Evolutionary conservation across 768 basidiomycete species (phyloP).

Genomic region (Leccinum variicolor): DNA sequence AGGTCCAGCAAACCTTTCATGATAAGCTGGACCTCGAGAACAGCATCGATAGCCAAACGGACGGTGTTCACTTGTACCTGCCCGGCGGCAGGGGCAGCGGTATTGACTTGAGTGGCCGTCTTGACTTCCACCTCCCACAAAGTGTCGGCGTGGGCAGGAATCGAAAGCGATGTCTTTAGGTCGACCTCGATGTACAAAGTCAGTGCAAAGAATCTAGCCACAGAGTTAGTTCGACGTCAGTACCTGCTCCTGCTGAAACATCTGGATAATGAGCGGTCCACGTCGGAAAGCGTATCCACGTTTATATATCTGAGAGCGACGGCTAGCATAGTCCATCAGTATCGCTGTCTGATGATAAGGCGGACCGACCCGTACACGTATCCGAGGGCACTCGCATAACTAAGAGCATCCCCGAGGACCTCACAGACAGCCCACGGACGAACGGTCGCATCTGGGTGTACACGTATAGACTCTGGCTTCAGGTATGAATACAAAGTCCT

Average conservation of each 20-base stretch:
- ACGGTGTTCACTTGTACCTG: conserved; percentile 64
- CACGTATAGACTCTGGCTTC: conserved; percentile 80
- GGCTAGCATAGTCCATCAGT: conserved; percentile 34
- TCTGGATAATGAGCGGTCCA: conserved; percentile 67
- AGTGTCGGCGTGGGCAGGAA: conserved; percentile 74
- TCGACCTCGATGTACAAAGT: conserved; percentile 50
- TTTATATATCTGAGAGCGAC: conserved; percentile 77
- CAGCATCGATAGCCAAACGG: conserved; percentile 65
- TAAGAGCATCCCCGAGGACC: conserved; percentile 74
- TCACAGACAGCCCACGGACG: conserved; percentile 81
- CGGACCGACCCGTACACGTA: conserved; percentile 50
- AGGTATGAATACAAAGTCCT: conserved; percentile 80
- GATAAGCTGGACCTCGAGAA: conserved; percentile 74
- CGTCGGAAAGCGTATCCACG: conserved; percentile 74
- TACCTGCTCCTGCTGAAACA: conserved; percentile 86
- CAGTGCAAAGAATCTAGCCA: conserved; percentile 1
- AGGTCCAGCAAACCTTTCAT: conserved; percentile 86
- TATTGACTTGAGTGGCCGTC: conserved; percentile 73
- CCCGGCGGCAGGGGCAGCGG: conserved; percentile 39
- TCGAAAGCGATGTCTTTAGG: conserved; percentile 68
- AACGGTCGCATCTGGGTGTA: conserved; percentile 84
- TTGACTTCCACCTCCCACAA: conserved; percentile 89
- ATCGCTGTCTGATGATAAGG: neutral
- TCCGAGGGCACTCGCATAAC: conserved; percentile 77
- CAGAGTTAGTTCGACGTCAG: neutral